Conservation (phyloP, 306 rosid genomes). For the Lithocarpus polystachyus region DNA sequence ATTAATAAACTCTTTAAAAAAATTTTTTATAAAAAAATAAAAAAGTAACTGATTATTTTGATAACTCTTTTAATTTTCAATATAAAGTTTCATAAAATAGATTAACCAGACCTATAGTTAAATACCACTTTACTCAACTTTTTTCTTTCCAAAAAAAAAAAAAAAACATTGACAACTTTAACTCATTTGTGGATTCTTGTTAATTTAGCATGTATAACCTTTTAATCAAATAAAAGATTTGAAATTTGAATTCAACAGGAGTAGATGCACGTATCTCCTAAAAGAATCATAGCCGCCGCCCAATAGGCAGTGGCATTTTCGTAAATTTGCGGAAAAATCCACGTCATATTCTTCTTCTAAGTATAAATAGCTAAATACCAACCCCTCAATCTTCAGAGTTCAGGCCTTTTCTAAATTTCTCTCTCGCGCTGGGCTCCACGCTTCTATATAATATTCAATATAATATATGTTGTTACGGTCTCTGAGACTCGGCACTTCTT, state of each 20-base stretch:
- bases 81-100: too few species aligned
- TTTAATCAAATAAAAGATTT: accelerated
- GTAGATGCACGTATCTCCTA: too few species aligned
- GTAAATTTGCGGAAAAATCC: background rate
- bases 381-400: background rate
- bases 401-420: background rate
- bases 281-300: too few species aligned
- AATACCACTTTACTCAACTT: too few species aligned
- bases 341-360: background rate
- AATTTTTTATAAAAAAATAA: too few species aligned
- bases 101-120: too few species aligned
- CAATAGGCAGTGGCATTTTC: background rate
- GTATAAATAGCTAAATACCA: background rate
- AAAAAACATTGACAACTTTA: accelerated
- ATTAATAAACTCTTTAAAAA: too few species aligned
- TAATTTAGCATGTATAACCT: accelerated
- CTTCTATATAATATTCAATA: too few species aligned
- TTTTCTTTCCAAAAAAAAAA: too few species aligned
- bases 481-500: background rate
- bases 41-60: too few species aligned
- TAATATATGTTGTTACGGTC: slow-evolving; percentile 29
- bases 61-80: accelerated
- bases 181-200: accelerated
- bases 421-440: background rate
- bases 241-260: accelerated